A percentile compares a stretch with the other conserved stretches of the same genome.
phyloP scores from a whole-genome alignment of 805 yeast genomes.

The Wickerhamiella kurtzmanii region DNA sequence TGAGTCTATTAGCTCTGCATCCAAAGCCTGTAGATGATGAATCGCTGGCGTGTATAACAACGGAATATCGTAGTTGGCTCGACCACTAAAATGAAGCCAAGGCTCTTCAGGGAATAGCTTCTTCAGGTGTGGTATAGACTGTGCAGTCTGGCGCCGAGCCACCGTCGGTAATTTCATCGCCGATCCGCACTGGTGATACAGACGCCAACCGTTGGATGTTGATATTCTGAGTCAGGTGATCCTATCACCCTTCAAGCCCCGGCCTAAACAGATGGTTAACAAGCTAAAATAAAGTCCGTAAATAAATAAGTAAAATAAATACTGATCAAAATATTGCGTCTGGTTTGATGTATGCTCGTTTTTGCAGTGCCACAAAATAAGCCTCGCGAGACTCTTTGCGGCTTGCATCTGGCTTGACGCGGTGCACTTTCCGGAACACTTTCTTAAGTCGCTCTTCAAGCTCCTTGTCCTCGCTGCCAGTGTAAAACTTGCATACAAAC shows the following conservation, averaged over 20 bases:
- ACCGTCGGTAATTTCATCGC: neutral
- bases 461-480: slow-evolving; percentile 63
- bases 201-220: neutral
- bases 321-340: neutral
- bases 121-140: neutral
- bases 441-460: slow-evolving; percentile 46
- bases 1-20: neutral
- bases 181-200: neutral
- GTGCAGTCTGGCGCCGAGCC: neutral
- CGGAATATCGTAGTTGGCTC: too few species aligned
- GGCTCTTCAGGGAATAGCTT: neutral
- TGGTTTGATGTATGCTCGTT: slow-evolving; percentile 15
- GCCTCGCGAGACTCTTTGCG: slow-evolving; percentile 69
- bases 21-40: neutral
- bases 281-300: neutral
- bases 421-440: slow-evolving; percentile 48
- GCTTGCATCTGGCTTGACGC: slow-evolving; percentile 73
- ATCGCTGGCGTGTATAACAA: neutral
- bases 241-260: neutral
- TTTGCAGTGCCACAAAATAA: slow-evolving; percentile 59
- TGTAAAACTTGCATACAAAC: slow-evolving; percentile 70
- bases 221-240: neutral
- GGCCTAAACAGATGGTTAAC: too few species aligned
- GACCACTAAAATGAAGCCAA: neutral
- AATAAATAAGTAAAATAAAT: neutral